Evolutionary conservation across 495 filamentous ascomycete species (phyloP).

Genomic region (Aspergillus wentii): DNA sequence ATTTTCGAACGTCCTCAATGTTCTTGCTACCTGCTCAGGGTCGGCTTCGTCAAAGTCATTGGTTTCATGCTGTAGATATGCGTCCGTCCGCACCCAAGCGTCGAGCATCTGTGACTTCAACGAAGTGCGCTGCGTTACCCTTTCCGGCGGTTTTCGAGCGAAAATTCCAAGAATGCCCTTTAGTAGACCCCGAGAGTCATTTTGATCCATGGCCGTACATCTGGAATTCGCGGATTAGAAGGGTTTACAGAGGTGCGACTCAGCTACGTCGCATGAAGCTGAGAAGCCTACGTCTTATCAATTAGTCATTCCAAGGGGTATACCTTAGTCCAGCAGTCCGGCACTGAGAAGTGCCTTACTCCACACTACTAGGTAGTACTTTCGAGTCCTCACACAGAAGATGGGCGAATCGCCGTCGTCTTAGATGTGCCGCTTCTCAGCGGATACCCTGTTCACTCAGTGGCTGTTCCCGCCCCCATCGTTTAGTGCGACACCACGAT

Average conservation of each 20-base stretch:
- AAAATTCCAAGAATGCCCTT: slow-evolving; percentile 24
- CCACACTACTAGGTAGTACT: no score
- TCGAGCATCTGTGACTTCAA: slow-evolving; percentile 20
- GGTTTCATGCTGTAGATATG: slow-evolving; percentile 23
- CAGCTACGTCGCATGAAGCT: slow-evolving; percentile 1
- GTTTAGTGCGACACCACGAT: no score
- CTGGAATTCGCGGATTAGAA: slow-evolving; percentile 5
- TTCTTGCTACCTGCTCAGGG: slow-evolving; percentile 16
- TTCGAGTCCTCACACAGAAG: no score
- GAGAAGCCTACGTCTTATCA: slow-evolving; percentile 2
- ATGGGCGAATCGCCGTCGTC: no score
- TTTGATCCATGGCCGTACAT: slow-evolving; percentile 12
- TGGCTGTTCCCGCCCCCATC: no score
- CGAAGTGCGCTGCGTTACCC: slow-evolving; percentile 16
- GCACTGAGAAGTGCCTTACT: no score
- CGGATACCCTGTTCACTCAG: no score
- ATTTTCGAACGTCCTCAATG: slow-evolving; percentile 21
- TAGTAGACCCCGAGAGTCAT: slow-evolving; percentile 19
- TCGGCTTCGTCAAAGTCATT: slow-evolving; percentile 19
- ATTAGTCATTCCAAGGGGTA: no score
- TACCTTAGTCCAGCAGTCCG: no score
- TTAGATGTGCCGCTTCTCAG: no score
- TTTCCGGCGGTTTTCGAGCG: slow-evolving; percentile 26
- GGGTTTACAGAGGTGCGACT: slow-evolving; percentile 6
- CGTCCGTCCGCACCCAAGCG: slow-evolving; percentile 28